These are phyloP conservation scores for Gracilaria gracilis DNA, from an alignment of 23 red algal species.

Conservation along the genomic window DNA sequence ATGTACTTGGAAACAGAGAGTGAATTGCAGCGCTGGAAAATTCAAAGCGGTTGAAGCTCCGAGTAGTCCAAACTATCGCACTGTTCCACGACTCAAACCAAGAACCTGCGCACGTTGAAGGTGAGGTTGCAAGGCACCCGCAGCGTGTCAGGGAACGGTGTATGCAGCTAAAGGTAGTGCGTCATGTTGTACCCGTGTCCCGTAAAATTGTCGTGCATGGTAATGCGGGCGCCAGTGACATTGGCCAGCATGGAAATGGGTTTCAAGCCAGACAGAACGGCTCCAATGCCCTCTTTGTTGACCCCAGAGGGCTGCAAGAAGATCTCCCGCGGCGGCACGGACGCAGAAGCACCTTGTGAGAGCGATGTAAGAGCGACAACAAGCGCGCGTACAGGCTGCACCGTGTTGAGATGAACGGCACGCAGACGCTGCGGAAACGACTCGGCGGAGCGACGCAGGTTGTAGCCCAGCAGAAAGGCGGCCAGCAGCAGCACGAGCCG, in stretches of 20 bases:
- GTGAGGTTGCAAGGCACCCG: too few species aligned
- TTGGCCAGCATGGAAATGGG: constrained; percentile 17
- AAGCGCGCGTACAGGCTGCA: too few species aligned
- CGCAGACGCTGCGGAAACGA: too few species aligned
- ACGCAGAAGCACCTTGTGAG: too few species aligned
- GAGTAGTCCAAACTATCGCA: not conserved
- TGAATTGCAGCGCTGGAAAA: not conserved
- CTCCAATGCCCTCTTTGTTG: constrained; percentile 30
- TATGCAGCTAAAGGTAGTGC: too few species aligned
- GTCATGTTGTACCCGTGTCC: too few species aligned
- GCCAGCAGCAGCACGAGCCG: not conserved
- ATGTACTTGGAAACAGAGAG: too few species aligned
- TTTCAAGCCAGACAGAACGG: constrained; percentile 29
- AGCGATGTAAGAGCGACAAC: too few species aligned
- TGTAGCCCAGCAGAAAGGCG: not conserved
- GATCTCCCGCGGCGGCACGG: constrained; percentile 34
- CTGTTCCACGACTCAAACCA: not conserved
- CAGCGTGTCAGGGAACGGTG: too few species aligned
- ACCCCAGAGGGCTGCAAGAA: not conserved
- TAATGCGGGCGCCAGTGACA: too few species aligned
- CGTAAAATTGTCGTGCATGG: too few species aligned
- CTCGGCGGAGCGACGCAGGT: not conserved
- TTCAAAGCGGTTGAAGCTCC: not conserved
- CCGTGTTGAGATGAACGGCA: too few species aligned
- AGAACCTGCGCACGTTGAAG: not conserved